phyloP scores from a whole-genome alignment of 1,284 basidiomycete genomes.

The Apiotrichum montevideense region DNA sequence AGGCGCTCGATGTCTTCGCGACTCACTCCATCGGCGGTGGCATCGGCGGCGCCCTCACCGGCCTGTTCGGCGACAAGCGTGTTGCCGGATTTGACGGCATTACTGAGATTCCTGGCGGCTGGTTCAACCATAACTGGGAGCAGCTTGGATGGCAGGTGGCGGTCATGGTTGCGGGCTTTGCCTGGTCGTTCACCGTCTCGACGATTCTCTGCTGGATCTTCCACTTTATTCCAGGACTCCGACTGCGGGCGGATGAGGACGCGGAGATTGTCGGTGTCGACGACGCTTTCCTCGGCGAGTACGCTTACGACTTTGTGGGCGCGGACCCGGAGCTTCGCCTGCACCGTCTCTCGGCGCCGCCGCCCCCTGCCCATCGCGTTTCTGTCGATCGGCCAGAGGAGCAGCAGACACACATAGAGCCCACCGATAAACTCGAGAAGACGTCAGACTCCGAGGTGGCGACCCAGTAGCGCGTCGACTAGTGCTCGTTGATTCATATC shows the following conservation, averaged over 20 bases:
- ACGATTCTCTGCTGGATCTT: slow-evolving; percentile 84
- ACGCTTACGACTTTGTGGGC: slow-evolving; percentile 71
- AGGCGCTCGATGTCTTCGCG: slow-evolving; percentile 67
- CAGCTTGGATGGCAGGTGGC: slow-evolving; percentile 73
- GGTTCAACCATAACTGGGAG: slow-evolving; percentile 67
- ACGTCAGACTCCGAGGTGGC: not conserved
- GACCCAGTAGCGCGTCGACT: not conserved
- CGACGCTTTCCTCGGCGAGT: slow-evolving; percentile 89
- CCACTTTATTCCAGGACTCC: slow-evolving; percentile 82
- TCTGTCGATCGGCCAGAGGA: not conserved
- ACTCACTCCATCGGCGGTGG: slow-evolving; percentile 84
- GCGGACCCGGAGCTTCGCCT: slow-evolving; percentile 57
- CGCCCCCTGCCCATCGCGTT: not conserved
- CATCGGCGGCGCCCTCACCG: slow-evolving; percentile 62
- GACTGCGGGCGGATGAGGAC: slow-evolving; percentile 72
- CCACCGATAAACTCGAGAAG: too few relatives aligned
- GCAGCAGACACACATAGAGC: not conserved
- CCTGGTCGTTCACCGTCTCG: slow-evolving; percentile 75
- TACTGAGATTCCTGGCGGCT: slow-evolving; percentile 70
- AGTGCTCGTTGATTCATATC: too few relatives aligned
- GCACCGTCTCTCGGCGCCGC: not conserved
- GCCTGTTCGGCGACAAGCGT: slow-evolving; percentile 77
- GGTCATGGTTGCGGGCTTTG: slow-evolving; percentile 54
- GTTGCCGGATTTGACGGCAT: slow-evolving; percentile 79
- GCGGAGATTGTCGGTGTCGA: slow-evolving; percentile 89